Base-by-base conservation (phyloP, 1,139 yeast genomes). In the Candida dubliniensis region DNA sequence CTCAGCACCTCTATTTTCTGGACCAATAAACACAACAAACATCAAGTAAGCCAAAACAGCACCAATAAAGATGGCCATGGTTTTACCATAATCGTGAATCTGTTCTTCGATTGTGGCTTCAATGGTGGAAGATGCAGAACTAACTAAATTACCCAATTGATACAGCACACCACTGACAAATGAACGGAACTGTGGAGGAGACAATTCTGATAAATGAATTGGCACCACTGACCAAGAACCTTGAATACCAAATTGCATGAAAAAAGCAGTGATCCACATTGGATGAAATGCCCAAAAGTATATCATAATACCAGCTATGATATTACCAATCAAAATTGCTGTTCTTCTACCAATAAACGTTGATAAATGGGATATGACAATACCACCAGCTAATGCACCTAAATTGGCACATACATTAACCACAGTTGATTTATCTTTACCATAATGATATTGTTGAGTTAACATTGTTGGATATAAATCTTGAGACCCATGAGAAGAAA, bases 181-280 rank as follows among this genome's bases (percentile, higher is more conserved):
- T 2, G 91, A 74, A 61, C 87, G 76, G 66, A 82, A 84, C 53
- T 84, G 82, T 23, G 91, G 93, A 34, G 80, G 82, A n/a, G 93
- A 78, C 51, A 87, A 73, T 64, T 87, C 95, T 2, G 87, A 74
- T 42, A 87, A 70, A 62, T 86, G 89, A 50, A 85, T 79, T 44
- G 96, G 96, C 52, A 85, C 76, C 38, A 86, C 87, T 54, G 95
- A 95, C 90, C 95, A 88, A 13, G 89, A 86, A 52, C 96, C 96
- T 65, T 87, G 95, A 40, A 87, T 93, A 53, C 82, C 82, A 57
- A 83, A 81, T 64, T 88, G 96, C 55, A 87, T 66, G 69, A 84
- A 86, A 65, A 87, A 87, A 6, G 93, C 95, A 57, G 86, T 83
- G 51, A 85, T 77, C 31, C 82, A 87, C 31, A 63, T 54, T 48